A percentile compares a stretch with the other conserved stretches of the same genome.
Conservation (phyloP, 129 eudicot species). For the Flaveria linearis region DNA sequence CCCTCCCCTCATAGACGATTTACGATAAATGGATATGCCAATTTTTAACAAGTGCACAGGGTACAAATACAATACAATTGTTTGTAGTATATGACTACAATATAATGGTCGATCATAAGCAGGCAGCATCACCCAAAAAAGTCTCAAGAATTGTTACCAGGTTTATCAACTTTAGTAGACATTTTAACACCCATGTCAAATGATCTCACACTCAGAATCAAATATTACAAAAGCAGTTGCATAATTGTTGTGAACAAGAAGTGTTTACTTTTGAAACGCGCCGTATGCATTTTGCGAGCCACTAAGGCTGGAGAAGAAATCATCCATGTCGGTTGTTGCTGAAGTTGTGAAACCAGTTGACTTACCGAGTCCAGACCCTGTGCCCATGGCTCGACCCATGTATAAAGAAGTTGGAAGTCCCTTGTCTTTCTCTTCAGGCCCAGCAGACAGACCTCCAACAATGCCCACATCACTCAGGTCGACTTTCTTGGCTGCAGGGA, state of each 20-base stretch:
- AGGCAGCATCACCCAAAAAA: background rate
- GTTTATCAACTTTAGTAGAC: conserved; percentile 17
- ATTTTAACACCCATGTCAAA: conserved; percentile 7
- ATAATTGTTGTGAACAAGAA: background rate
- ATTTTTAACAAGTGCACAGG: background rate
- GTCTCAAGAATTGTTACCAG: conserved; percentile 2
- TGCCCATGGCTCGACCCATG: conserved; percentile 85
- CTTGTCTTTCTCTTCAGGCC: conserved; percentile 61
- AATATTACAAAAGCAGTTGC: conserved; percentile 4
- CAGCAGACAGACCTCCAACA: conserved; percentile 74
- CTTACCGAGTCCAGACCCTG: conserved; percentile 65
- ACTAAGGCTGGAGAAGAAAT: conserved; percentile 64
- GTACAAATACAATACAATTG: background rate
- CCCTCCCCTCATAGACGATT: too few species aligned
- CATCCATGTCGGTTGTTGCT: conserved; percentile 42
- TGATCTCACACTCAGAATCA: conserved; percentile 29
- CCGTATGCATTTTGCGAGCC: conserved; percentile 66
- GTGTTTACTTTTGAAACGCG: conserved; percentile 60
- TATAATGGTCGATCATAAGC: background rate
- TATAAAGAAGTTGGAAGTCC: conserved; percentile 53
- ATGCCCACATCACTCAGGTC: conserved; percentile 84
- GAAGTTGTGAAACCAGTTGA: conserved; percentile 49
- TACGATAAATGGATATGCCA: background rate
- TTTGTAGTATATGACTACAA: background rate
- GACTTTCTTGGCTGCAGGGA: conserved; percentile 84